These are phyloP conservation scores for Apiospora sp. DNA, from an alignment of 2,329 filamentous ascomycete genomes.

Conservation along the genomic window DNA sequence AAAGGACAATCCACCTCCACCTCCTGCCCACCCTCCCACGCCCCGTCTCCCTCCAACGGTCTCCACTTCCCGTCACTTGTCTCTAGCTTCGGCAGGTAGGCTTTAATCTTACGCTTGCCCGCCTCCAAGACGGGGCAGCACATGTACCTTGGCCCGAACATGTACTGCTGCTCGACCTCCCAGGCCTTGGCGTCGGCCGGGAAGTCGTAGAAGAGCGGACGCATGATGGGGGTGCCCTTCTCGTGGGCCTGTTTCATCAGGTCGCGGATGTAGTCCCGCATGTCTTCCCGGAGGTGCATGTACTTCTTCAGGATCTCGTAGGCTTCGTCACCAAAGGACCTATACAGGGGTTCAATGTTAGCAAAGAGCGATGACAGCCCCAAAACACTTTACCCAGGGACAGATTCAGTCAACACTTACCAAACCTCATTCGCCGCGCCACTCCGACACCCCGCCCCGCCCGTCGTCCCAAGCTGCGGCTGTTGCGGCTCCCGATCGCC, in stretches of 20 bases:
- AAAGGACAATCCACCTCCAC: slow-evolving; percentile 31
- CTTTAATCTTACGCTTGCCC: slow-evolving; percentile 44
- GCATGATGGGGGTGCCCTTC: slow-evolving; percentile 67
- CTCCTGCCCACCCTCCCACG: slow-evolving; percentile 29
- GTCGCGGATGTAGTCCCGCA: slow-evolving; percentile 64
- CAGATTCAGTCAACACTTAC: neutral
- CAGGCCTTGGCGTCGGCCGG: slow-evolving; percentile 61
- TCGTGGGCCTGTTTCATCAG: slow-evolving; percentile 68
- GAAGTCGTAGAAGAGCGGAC: slow-evolving; percentile 71
- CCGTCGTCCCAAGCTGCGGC: slow-evolving; percentile 43
- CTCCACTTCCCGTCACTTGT: slow-evolving; percentile 34
- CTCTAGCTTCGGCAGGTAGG: slow-evolving; percentile 57
- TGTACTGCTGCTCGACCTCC: slow-evolving; percentile 68
- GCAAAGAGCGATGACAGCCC: no score
- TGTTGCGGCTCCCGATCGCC: slow-evolving; percentile 68
- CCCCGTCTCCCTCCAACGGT: neutral
- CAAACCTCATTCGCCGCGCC: slow-evolving; percentile 69
- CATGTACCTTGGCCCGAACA: slow-evolving; percentile 69
- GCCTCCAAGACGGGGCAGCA: slow-evolving; percentile 63
- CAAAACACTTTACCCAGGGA: no score
- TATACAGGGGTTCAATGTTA: neutral
- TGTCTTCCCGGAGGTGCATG: slow-evolving; percentile 62
- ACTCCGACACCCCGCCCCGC: slow-evolving; percentile 51
- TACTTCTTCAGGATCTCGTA: slow-evolving; percentile 68
- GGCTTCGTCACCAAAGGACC: slow-evolving; percentile 69